These are phyloP conservation scores for Helotiales sp. DNA, from an alignment of 2,329 filamentous ascomycete species.

Conservation along the genomic window DNA sequence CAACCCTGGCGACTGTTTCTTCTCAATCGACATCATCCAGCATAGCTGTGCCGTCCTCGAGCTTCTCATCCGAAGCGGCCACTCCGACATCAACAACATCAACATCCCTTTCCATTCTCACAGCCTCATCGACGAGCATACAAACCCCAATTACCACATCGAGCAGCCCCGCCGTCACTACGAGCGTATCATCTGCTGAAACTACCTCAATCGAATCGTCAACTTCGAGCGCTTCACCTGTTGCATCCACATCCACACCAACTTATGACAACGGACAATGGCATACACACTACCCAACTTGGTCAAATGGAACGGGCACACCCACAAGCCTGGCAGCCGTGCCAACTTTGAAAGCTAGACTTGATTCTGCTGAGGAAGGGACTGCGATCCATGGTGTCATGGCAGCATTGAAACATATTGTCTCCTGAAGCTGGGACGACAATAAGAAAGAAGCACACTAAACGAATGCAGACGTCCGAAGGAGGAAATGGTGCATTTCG, in stretches of 20 bases:
- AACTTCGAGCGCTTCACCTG: slow-evolving; percentile 13
- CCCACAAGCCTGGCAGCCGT: background rate
- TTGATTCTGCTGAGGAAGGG: background rate
- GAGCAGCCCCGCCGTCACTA: slow-evolving; percentile 16
- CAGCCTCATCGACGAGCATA: slow-evolving; percentile 17
- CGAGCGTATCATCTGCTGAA: background rate
- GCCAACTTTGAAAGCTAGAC: slow-evolving; percentile 5
- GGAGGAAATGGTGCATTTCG: background rate
- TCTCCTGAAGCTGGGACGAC: background rate
- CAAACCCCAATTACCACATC: slow-evolving; percentile 15
- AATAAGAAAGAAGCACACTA: background rate
- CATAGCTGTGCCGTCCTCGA: slow-evolving; percentile 4
- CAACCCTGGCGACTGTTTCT: background rate
- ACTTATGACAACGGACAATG: slow-evolving; percentile 41
- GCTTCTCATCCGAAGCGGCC: background rate
- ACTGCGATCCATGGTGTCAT: background rate
- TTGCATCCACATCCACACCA: slow-evolving; percentile 16
- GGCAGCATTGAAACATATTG: background rate
- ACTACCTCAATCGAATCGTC: slow-evolving; percentile 22
- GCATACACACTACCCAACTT: slow-evolving; percentile 41
- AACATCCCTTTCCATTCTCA: background rate
- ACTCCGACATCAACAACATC: slow-evolving; percentile 5
- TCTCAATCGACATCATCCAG: background rate
- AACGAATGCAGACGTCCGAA: background rate
- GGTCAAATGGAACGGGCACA: slow-evolving; percentile 35